Percentiles rank a stretch among this genome's conserved stretches.
Evolutionary conservation across 1,284 basidiomycete species (phyloP).

Genomic region (Fomitopsis betulina): DNA sequence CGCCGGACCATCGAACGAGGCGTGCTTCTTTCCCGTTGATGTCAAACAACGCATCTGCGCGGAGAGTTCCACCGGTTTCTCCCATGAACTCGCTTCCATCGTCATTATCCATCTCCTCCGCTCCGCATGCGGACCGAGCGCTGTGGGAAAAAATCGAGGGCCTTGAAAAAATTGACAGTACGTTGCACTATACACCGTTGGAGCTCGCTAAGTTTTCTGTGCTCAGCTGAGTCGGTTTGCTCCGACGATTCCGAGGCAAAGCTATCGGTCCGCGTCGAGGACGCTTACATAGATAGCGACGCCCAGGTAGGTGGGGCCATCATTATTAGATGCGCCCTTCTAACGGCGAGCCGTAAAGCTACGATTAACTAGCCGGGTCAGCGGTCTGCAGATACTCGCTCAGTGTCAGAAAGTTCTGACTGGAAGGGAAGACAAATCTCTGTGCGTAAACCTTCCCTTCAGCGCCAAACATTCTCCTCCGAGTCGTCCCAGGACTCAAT

Average conservation of each 20-base stretch:
- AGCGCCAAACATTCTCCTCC: background rate
- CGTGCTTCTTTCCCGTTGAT: conserved; percentile 9
- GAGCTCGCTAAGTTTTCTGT: background rate
- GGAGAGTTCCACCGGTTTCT: conserved; percentile 2
- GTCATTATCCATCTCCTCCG: background rate
- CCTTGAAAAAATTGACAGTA: conserved; percentile 9
- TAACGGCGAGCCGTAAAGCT: background rate
- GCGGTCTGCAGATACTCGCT: conserved; percentile 6
- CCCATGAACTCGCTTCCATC: conserved; percentile 1
- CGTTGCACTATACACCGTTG: background rate
- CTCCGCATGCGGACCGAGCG: background rate
- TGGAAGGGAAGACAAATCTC: background rate
- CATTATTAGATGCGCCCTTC: background rate
- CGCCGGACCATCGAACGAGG: conserved; percentile 5
- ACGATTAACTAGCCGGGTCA: conserved; percentile 2
- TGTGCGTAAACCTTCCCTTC: conserved; percentile 1
- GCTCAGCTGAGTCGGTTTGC: background rate
- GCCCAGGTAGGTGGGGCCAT: conserved; percentile 6
- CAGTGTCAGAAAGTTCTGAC: conserved; percentile 7
- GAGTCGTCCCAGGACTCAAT: background rate
- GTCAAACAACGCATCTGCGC: conserved; percentile 5
- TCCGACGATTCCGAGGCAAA: conserved; percentile 7
- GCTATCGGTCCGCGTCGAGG: background rate
- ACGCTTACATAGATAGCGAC: conserved; percentile 7
- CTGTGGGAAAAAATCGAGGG: conserved; percentile 8